A percentile compares a stretch with the other conserved stretches of the same genome.
phyloP scores from a whole-genome alignment of 371 early-diverging fungal species.

The Syncephalastrum monosporum region DNA sequence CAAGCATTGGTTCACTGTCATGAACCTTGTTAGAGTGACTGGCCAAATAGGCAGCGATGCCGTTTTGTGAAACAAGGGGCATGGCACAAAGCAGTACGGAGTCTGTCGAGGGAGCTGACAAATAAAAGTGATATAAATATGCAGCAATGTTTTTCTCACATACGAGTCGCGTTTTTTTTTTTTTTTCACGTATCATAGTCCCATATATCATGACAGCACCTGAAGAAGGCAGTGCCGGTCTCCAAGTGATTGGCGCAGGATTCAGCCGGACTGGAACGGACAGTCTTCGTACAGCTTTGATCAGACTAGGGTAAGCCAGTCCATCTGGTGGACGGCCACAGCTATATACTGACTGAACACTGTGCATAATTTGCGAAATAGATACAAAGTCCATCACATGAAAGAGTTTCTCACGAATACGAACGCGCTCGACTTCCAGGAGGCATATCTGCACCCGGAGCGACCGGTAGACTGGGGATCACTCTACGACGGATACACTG shows the following conservation, averaged over 20 bases:
- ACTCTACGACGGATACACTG: constrained; percentile 13
- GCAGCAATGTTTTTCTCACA: too few species aligned
- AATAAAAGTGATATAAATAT: too few species aligned
- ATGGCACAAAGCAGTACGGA: too few species aligned
- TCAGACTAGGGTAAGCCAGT: constrained; percentile 27
- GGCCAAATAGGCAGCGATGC: too few species aligned
- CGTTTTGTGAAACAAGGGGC: too few species aligned
- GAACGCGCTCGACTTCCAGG: constrained; percentile 3
- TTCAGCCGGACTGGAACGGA: constrained; percentile 37
- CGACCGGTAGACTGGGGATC: constrained; percentile 4
- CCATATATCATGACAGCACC: too few species aligned
- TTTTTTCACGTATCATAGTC: too few species aligned
- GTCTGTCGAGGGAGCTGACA: too few species aligned
- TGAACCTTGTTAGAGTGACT: too few species aligned
- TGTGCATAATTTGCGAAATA: background rate
- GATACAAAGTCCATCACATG: constrained; percentile 19
- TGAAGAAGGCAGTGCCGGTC: background rate
- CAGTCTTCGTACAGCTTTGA: constrained; percentile 27
- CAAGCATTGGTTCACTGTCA: too few species aligned
- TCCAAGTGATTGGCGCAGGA: constrained; percentile 36
- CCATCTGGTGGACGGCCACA: background rate
- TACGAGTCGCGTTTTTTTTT: too few species aligned
- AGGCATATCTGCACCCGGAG: constrained; percentile 9
- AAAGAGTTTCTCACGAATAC: constrained; percentile 1
- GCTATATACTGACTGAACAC: background rate